Conservation (phyloP, 1,139 yeast genomes). For the Candida pseudocylindracea region DNA sequence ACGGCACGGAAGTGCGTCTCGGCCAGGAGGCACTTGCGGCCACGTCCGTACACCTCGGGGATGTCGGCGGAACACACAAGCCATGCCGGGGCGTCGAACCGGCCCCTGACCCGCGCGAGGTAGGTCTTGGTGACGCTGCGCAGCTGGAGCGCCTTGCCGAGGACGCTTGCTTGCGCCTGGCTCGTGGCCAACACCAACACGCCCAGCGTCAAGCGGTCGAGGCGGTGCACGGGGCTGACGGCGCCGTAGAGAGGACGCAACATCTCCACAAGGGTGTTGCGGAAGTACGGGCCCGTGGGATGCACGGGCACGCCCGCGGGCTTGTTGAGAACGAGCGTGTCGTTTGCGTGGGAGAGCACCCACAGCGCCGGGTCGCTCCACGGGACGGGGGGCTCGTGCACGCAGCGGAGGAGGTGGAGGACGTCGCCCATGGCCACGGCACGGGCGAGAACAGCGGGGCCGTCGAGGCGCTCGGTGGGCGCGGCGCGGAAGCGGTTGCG, state of each 20-base stretch:
- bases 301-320: conserved; percentile 69
- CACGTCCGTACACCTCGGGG: conserved; percentile 11
- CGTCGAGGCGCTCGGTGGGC: too few species aligned
- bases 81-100: conserved; percentile 18
- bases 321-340: conserved; percentile 39
- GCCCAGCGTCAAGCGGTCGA: conserved; percentile 63
- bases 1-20: conserved; percentile 12
- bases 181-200: conserved; percentile 27
- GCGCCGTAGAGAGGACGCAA: conserved; percentile 12
- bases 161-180: conserved; percentile 9
- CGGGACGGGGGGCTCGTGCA: conserved; percentile 39
- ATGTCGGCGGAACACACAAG: conserved; percentile 8
- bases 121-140: conserved; percentile 23
- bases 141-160: conserved; percentile 15
- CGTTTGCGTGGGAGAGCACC: conserved; percentile 22
- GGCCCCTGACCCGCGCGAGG: conserved; percentile 35
- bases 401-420: conserved; percentile 23
- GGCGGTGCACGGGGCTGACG: conserved; percentile 40
- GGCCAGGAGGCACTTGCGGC: conserved; percentile 8
- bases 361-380: conserved; percentile 7
- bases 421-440: conserved; percentile 23
- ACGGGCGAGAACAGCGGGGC: conserved; percentile 2
- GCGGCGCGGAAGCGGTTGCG: too few species aligned
- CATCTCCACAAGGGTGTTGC: conserved; percentile 40
- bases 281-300: conserved; percentile 45